These are phyloP conservation scores for Phialophora chinensis DNA, from an alignment of 2,329 filamentous ascomycete genomes.

Conservation along the genomic window DNA sequence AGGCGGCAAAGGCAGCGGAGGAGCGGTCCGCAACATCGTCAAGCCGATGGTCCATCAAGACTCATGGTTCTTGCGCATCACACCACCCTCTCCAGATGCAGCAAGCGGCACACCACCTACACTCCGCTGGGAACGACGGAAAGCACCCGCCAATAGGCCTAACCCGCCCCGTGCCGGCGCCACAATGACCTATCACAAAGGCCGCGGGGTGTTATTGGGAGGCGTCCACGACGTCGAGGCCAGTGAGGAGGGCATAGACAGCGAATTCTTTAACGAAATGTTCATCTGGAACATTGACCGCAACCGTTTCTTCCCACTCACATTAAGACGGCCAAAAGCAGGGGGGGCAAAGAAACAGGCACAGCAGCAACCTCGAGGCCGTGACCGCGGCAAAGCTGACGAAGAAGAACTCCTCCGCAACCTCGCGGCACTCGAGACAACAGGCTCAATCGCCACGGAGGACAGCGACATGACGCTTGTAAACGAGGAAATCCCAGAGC, in stretches of 20 bases:
- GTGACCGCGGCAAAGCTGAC: conserved; percentile 78
- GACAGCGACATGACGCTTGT: conserved; percentile 51
- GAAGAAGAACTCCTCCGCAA: conserved; percentile 90
- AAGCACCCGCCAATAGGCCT: conserved; percentile 87
- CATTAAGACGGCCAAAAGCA: conserved; percentile 73
- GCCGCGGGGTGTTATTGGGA: conserved; percentile 89
- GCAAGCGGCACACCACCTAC: conserved; percentile 69
- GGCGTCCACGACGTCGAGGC: conserved; percentile 93
- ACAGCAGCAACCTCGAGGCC: conserved; percentile 46
- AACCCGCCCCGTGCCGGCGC: conserved; percentile 83
- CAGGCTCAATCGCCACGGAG: conserved; percentile 64
- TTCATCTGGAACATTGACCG: conserved; percentile 95
- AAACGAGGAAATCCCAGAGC: conserved; percentile 59
- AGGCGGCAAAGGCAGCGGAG: conserved; percentile 59
- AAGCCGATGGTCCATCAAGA: conserved; percentile 93
- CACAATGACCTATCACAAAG: conserved; percentile 94
- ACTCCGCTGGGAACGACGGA: conserved; percentile 89
- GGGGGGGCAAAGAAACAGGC: conserved; percentile 65
- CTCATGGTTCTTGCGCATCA: conserved; percentile 88
- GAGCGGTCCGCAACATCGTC: conserved; percentile 70
- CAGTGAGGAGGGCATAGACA: conserved; percentile 93
- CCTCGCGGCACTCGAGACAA: conserved; percentile 81
- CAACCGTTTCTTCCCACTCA: conserved; percentile 89
- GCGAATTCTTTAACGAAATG: conserved; percentile 92
- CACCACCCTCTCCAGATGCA: conserved; percentile 71